Conservation (phyloP, 1,284 basidiomycete species). For the Pseudomicrostroma phylloplanum region DNA sequence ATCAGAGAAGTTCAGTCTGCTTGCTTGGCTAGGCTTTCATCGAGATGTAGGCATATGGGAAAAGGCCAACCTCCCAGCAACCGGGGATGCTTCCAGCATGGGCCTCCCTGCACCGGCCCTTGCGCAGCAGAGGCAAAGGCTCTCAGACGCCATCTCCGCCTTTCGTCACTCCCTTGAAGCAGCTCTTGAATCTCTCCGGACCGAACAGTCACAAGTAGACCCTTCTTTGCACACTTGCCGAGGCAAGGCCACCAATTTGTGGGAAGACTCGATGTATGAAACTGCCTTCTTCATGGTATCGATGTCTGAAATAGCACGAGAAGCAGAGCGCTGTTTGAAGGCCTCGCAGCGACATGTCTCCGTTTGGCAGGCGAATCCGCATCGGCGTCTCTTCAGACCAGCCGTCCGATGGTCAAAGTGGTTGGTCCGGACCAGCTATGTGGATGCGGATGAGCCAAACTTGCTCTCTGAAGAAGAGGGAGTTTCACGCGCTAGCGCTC, state of each 20-base stretch:
- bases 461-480: no score
- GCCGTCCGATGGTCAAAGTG: no score
- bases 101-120: no score
- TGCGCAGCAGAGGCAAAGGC: background rate
- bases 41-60: no score
- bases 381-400: constrained; percentile 4
- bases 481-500: no score
- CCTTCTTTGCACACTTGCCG: no score
- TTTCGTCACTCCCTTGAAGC: background rate
- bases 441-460: no score
- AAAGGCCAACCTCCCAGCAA: no score
- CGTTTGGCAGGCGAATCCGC: constrained; percentile 9
- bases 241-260: background rate
- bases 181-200: background rate
- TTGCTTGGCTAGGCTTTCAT: background rate
- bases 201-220: no score
- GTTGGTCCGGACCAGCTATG: no score
- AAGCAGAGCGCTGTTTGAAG: constrained; percentile 18
- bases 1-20: background rate
- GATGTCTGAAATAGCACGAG: constrained; percentile 32
- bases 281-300: constrained; percentile 33
- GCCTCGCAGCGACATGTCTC: constrained; percentile 10
- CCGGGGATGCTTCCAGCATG: no score
- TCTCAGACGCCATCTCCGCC: background rate
- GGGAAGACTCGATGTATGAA: constrained; percentile 3